Evolutionary conservation across 108 stramenopile genomes (phyloP), one percentile per base, ranked within the genome.

Genomic region (Ochromonas danica): DNA sequence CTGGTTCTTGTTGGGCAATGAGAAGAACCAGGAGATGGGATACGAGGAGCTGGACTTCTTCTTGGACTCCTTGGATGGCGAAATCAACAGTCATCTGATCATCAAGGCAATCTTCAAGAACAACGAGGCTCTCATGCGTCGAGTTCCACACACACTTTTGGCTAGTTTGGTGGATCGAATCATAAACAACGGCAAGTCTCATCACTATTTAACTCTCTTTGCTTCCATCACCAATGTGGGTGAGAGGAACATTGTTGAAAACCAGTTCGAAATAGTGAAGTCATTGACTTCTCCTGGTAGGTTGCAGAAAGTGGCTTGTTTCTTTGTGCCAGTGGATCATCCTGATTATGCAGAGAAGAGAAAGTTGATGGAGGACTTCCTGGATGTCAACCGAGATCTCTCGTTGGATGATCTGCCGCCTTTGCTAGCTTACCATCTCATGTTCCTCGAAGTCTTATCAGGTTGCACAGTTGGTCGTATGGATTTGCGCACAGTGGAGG

Each of bases 401-500:
- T 27, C n/a, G 33, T 1, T 51, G 22, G 62, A 14, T 1, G 35
- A 82, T 41, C 1, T 61, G 17, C 61, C 77, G 57, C 33, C 63
- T 17, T 38, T 51, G 81, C 25, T 82, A 28, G 41, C 61, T 61
- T 82, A 82, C 31, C 81, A 82, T 43, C 1, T 1, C 39, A 71
- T 43, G 77, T 33, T 82, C 1, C 28, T 82, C 38, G 42, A 71
- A 1, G 61, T 78, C 1, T 40, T 82, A 40, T 39, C 71, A 10
- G 77, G 77, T 10, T 82, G 81, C 63, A 74, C 81, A 22, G 75
- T 82, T n/a, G 81, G 81, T 28, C 43, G 57, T 1, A 33, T 36
- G 33, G 43, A 78, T 74, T 67, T 82, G 62, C 78, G 77, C 14
- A 78, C 77, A 35, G 81, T 82, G 31, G 81, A 82, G 63, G 81